Conservation (phyloP, 2,329 filamentous ascomycete species). For the Verticillium zaregamsianum region DNA sequence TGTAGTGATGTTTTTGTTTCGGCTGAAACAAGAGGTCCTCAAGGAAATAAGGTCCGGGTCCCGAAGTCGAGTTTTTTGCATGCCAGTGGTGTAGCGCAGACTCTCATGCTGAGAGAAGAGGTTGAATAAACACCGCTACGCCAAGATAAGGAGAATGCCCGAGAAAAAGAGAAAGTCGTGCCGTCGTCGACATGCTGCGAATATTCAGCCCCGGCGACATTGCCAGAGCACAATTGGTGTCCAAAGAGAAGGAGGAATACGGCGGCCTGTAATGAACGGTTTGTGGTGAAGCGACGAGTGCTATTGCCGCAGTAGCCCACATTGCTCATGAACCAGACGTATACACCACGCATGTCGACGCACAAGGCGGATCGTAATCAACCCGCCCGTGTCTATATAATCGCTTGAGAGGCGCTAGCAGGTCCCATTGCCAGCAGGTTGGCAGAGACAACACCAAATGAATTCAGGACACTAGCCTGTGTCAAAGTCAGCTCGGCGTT, state of each 20-base stretch:
- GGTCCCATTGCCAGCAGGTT: neutral
- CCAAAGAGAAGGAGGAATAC: neutral
- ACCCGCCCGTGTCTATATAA: neutral
- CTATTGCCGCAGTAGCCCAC: neutral
- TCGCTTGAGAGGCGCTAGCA: neutral
- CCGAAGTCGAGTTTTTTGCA: constrained; percentile 14
- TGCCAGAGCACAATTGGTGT: neutral
- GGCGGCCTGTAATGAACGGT: neutral
- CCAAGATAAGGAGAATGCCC: constrained; percentile 22
- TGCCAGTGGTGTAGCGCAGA: constrained; percentile 12
- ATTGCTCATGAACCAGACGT: neutral
- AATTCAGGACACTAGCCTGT: constrained; percentile 7
- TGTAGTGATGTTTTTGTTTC: constrained; percentile 12
- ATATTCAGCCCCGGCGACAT: neutral
- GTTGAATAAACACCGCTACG: constrained; percentile 7
- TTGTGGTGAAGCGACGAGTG: neutral
- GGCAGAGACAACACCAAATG: neutral
- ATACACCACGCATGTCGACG: neutral
- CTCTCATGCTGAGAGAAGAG: constrained; percentile 8
- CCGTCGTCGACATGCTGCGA: constrained; percentile 2
- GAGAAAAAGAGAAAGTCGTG: constrained; percentile 11
- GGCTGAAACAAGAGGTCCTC: constrained; percentile 2
- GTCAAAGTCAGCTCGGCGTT: constrained; percentile 1
- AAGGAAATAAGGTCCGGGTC: constrained; percentile 1
- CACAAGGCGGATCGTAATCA: neutral